phyloP scores from a whole-genome alignment of 225 moss, liverwort and hornwort species.

The Climacium dendroides region DNA sequence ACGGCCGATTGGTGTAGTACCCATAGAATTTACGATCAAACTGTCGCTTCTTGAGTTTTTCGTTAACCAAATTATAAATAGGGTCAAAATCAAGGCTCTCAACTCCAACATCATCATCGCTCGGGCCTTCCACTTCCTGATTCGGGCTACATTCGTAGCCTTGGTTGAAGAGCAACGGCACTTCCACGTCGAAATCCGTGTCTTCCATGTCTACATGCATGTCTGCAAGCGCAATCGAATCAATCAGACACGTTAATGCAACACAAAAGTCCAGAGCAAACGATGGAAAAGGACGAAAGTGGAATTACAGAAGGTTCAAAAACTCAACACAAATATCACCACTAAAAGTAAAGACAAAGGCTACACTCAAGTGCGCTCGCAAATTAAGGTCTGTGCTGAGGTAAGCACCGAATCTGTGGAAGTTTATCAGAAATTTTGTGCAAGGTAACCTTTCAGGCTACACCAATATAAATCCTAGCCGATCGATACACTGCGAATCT shows the following conservation, averaged over 20 bases:
- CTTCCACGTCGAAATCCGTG: conserved; percentile 16
- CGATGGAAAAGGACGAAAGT: neutral
- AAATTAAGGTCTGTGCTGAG: neutral
- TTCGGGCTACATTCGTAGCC: conserved; percentile 27
- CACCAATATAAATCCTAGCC: neutral
- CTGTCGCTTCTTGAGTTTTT: conserved; percentile 24
- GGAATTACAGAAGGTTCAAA: neutral
- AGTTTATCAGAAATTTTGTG: neutral
- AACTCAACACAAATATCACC: neutral
- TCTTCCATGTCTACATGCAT: conserved; percentile 17
- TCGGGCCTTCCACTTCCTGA: neutral
- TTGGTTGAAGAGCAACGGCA: conserved; percentile 34
- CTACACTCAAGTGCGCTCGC: neutral
- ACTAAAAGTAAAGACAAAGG: neutral
- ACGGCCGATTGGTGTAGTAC: conserved; percentile 13
- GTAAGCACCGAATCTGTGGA: neutral
- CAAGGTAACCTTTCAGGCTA: neutral
- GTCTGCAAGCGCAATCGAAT: neutral
- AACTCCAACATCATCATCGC: conserved; percentile 40
- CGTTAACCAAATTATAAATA: conserved; percentile 41
- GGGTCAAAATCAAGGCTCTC: conserved; percentile 86
- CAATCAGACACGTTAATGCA: neutral
- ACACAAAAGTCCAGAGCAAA: neutral
- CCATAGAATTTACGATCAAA: conserved; percentile 45
- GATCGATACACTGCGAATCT: neutral